Evolutionary conservation across 768 basidiomycete species (phyloP).

Genomic region (Lentinula lateritia): DNA sequence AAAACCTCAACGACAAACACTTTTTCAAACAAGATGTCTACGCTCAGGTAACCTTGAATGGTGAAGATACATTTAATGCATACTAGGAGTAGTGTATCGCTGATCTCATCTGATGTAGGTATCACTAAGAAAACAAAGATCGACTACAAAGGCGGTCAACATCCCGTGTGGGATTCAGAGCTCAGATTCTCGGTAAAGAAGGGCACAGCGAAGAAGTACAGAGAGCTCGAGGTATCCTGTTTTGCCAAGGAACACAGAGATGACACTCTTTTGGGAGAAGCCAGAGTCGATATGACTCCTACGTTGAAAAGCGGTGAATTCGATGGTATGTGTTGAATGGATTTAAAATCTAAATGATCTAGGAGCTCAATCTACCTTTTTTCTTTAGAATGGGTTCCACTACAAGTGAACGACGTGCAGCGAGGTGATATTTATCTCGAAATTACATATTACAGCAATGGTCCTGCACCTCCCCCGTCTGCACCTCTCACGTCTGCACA

Average conservation of each 20-base stretch:
- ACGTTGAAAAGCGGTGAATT: slow-evolving; percentile 85
- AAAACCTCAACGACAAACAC: slow-evolving; percentile 76
- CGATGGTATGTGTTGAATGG: slow-evolving; percentile 61
- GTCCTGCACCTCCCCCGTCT: slow-evolving; percentile 38
- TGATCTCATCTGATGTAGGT: slow-evolving; percentile 24
- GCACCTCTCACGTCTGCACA: slow-evolving; percentile 31
- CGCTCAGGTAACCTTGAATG: slow-evolving; percentile 56
- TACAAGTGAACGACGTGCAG: slow-evolving; percentile 53
- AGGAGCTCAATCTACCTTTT: slow-evolving; percentile 14
- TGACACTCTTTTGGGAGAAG: slow-evolving; percentile 76
- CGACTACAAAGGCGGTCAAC: slow-evolving; percentile 85
- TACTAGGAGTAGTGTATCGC: background rate
- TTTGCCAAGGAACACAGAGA: slow-evolving; percentile 72
- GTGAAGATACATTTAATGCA: slow-evolving; percentile 10
- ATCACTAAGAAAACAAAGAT: slow-evolving; percentile 63
- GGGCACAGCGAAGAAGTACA: slow-evolving; percentile 44
- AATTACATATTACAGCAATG: slow-evolving; percentile 86
- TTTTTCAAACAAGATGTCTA: slow-evolving; percentile 93
- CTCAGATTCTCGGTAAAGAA: slow-evolving; percentile 70
- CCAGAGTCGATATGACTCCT: slow-evolving; percentile 66
- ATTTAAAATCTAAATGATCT: background rate
- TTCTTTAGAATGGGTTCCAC: slow-evolving; percentile 60
- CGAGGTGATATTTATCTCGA: slow-evolving; percentile 89
- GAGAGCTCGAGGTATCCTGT: slow-evolving; percentile 69
- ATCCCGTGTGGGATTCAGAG: slow-evolving; percentile 91